A percentile compares a stretch with the other conserved stretches of the same genome.
Conservation (phyloP, 108 stramenopile species). For the Fragilaria radians region DNA sequence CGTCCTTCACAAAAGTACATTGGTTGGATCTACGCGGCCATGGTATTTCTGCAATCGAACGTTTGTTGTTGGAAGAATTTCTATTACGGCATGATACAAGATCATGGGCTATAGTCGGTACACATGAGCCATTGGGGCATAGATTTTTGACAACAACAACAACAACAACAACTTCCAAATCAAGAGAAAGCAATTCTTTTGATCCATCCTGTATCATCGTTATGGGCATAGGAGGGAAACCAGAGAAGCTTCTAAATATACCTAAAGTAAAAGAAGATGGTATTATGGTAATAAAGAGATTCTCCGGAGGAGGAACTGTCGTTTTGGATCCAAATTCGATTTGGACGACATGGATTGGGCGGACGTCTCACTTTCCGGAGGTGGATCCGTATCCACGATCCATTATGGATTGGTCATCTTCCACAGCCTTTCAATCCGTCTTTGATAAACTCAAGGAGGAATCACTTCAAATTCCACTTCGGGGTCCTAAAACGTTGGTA, state of each 20-base stretch:
- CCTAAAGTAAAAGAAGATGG: constrained; percentile 38
- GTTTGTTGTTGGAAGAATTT: constrained; percentile 77
- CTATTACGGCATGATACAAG: constrained; percentile 63
- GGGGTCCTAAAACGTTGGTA: constrained; percentile 42
- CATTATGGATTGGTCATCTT: constrained; percentile 86
- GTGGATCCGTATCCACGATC: constrained; percentile 68
- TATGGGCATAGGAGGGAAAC: constrained; percentile 88
- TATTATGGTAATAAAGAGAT: constrained; percentile 74
- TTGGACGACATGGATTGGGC: constrained; percentile 78
- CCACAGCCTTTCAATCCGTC: constrained; percentile 57
- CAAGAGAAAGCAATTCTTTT: too few species aligned
- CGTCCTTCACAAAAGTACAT: too few species aligned
- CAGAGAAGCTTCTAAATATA: constrained; percentile 51
- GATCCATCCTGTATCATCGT: constrained; percentile 45
- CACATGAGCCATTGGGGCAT: constrained; percentile 50
- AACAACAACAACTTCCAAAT: too few species aligned
- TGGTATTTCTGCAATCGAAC: constrained; percentile 70
- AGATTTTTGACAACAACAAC: constrained; percentile 9
- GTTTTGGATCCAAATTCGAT: constrained; percentile 79
- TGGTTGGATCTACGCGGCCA: constrained; percentile 56
- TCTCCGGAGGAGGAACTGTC: constrained; percentile 94
- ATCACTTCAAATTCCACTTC: not conserved
- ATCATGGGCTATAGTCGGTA: constrained; percentile 66
- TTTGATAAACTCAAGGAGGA: constrained; percentile 44
- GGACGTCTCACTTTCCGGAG: constrained; percentile 28